These are phyloP conservation scores for Rhodotorula toruloides DNA, from an alignment of 768 basidiomycete species.

Conservation along the genomic window DNA sequence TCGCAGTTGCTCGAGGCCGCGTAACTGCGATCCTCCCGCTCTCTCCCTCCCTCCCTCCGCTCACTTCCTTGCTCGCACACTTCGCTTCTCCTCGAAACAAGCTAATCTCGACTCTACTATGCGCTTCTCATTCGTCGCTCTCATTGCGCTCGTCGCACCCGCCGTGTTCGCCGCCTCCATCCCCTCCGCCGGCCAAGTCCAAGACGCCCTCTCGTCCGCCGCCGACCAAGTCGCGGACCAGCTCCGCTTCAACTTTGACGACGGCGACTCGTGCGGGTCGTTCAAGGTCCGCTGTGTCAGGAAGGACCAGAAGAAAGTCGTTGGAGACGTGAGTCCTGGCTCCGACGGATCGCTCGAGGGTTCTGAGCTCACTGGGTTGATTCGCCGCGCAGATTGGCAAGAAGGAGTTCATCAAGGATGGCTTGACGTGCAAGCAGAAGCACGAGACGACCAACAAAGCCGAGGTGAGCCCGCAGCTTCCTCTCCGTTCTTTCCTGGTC, in stretches of 20 bases:
- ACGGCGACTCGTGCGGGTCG: conserved; percentile 25
- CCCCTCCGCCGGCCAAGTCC: neutral
- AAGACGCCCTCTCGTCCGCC: neutral
- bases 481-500: too few species aligned
- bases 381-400: conserved; percentile 27
- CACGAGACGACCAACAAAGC: conserved; percentile 17
- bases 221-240: conserved; percentile 1
- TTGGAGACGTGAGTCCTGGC: conserved; percentile 26
- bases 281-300: conserved; percentile 28
- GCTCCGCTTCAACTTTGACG: conserved; percentile 6
- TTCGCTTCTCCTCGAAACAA: too few species aligned
- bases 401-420: conserved; percentile 16
- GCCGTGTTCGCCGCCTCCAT: conserved; percentile 3
- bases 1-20: too few species aligned
- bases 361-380: neutral
- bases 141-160: conserved; percentile 1
- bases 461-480: conserved; percentile 3
- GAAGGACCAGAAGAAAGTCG: conserved; percentile 16
- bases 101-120: conserved; percentile 2
- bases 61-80: neutral
- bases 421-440: conserved; percentile 16
- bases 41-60: neutral
- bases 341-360: neutral
- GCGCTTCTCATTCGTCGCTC: conserved; percentile 12
- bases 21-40: too few species aligned